Evolutionary conservation across 1,284 basidiomycete species (phyloP).

Genomic region (Vanrija sp.): DNA sequence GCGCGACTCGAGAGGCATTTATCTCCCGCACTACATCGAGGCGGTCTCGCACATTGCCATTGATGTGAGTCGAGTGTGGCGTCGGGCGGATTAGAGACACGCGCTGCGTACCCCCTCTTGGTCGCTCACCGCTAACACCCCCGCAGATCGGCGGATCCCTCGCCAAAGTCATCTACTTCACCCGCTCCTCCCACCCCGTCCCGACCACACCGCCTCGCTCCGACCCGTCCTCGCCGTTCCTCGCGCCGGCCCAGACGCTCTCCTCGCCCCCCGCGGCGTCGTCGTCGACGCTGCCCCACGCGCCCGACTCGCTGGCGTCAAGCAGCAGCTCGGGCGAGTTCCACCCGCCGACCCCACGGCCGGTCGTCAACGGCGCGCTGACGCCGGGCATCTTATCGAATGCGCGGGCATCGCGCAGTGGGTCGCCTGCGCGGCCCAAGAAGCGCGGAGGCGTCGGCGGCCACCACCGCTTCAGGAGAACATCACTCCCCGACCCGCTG

Average conservation of each 20-base stretch:
- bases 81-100: too few species aligned
- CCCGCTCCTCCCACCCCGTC: slow-evolving; percentile 63
- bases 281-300: slow-evolving; percentile 14
- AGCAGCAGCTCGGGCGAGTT: slow-evolving; percentile 25
- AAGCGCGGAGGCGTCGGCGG: slow-evolving; percentile 39
- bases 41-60: slow-evolving; percentile 94
- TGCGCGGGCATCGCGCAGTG: slow-evolving; percentile 22
- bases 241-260: slow-evolving; percentile 40
- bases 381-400: slow-evolving; percentile 60
- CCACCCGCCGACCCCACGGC: slow-evolving; percentile 48
- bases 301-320: slow-evolving; percentile 27
- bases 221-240: slow-evolving; percentile 38
- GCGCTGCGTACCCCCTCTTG: too few species aligned
- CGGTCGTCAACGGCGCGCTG: slow-evolving; percentile 64
- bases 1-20: slow-evolving; percentile 87
- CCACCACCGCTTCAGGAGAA: slow-evolving; percentile 64
- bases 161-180: slow-evolving; percentile 98
- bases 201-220: slow-evolving; percentile 40
- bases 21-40: slow-evolving; percentile 92
- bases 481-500: slow-evolving; percentile 67
- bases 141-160: slow-evolving; percentile 88
- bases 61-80: slow-evolving; percentile 63
- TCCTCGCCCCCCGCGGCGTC: slow-evolving; percentile 17
- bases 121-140: neutral
- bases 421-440: slow-evolving; percentile 51